Evolutionary conservation across 148 eudicot genomes (phyloP), one percentile per base, ranked within the genome.

Genomic region (Arctostaphylos glauca): DNA sequence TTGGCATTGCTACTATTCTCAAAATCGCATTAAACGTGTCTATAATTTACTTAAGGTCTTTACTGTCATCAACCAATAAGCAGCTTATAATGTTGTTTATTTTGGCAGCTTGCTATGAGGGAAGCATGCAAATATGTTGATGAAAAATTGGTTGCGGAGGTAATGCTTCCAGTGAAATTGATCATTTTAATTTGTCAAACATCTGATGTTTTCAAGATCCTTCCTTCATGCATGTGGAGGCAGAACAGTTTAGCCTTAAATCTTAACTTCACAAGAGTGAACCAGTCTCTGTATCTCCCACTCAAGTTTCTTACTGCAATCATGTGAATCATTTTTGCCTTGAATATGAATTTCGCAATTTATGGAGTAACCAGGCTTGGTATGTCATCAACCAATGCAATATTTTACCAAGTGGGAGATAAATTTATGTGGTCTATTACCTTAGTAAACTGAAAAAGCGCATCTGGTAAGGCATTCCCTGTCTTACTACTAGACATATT

Each of bases 101-200:
- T 58, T 53, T 83, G 83, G 53, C 95, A 97, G 99, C 98, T 97
- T 86, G 97, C 98, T n/a, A 97, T 97, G 99, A 89, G 98, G 87
- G 99, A 97, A 89, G 98, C 99, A 77, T 94, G 97, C 92, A 97
- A 97, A 86, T 97, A 97, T 83, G 88, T 97, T 83, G 97, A 97
- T n/a, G 98, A 97, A 81, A 97, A 97, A 76, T 82, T 97, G 87
- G 88, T 96, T 16, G 93, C 92, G 81, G 91, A 90, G 99, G 99
- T 96, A 91, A 50, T 43, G 18, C 38, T 82, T 31, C 6, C 67
- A 44, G 15, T 68, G 13, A 52, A 52, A 52, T 52, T 52, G 14
- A 10, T 52, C 54, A 0, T 9, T 52, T 13, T 52, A 2, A 52
- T 52, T 13, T 2, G 54, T 52, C 12, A 52, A 9, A 9, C 12